Conservation (phyloP, 352 stramenopile genomes). For the Phytophthora sp. region DNA sequence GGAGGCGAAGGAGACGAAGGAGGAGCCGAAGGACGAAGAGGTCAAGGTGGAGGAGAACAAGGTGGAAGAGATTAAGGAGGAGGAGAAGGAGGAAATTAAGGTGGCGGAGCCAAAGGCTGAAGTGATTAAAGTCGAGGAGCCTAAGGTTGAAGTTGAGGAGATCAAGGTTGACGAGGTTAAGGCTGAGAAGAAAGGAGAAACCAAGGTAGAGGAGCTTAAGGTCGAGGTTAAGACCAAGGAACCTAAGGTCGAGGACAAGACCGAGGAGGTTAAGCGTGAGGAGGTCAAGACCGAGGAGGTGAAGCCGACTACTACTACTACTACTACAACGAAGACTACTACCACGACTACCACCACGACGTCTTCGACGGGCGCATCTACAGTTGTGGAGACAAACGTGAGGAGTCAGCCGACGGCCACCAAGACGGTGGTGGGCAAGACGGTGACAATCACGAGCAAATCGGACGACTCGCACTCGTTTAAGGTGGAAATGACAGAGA, state of each 20-base stretch:
- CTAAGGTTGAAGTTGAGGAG: constrained; percentile 7
- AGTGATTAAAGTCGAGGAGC: not conserved
- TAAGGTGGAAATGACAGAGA: constrained; percentile 44
- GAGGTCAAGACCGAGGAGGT: constrained; percentile 18
- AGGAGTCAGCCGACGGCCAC: constrained; percentile 32
- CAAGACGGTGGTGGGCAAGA: constrained; percentile 46
- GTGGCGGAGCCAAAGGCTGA: constrained; percentile 1
- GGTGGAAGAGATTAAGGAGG: constrained; percentile 18
- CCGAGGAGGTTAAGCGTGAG: constrained; percentile 1
- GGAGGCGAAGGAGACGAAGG: constrained; percentile 4
- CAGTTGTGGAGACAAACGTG: constrained; percentile 40
- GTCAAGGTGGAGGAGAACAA: constrained; percentile 11
- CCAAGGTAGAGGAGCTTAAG: constrained; percentile 18
- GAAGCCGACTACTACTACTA: constrained; percentile 11
- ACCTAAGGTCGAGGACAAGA: not conserved
- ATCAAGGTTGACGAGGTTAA: constrained; percentile 11
- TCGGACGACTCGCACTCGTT: constrained; percentile 36
- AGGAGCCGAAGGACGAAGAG: constrained; percentile 14
- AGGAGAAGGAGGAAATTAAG: constrained; percentile 15
- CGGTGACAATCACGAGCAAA: constrained; percentile 42
- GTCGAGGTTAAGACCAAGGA: constrained; percentile 19
- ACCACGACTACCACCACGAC: constrained; percentile 27
- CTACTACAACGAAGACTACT: constrained; percentile 7
- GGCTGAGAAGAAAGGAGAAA: too few species aligned
- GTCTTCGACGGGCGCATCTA: constrained; percentile 24